These are phyloP conservation scores for Metschnikowia similis DNA, from an alignment of 805 yeast genomes.

Conservation along the genomic window DNA sequence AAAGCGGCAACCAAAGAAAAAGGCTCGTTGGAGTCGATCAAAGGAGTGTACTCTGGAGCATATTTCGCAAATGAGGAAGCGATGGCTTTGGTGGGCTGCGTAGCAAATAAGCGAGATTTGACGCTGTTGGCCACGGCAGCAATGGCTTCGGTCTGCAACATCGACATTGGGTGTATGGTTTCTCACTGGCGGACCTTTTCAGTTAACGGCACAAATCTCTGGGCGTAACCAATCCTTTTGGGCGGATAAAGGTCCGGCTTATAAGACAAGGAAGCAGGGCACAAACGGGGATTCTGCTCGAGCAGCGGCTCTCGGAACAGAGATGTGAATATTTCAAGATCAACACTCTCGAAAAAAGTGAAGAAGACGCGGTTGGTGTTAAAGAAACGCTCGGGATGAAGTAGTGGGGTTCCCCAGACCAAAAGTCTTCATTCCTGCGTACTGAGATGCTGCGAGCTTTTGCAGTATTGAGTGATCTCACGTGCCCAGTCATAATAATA, in stretches of 20 bases:
- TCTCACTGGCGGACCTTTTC: background rate
- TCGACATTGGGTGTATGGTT: background rate
- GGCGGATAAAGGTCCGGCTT: background rate
- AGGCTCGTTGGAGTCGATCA: conserved; percentile 52
- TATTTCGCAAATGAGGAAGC: conserved; percentile 27
- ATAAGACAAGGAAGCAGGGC: background rate
- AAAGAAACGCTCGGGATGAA: background rate
- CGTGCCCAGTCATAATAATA: conserved; percentile 16
- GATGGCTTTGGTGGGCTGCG: conserved; percentile 46
- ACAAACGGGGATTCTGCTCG: background rate
- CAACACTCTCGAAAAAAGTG: background rate
- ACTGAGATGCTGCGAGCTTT: conserved; percentile 13
- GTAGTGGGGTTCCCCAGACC: conserved; percentile 1
- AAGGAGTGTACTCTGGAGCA: conserved; percentile 21
- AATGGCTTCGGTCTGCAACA: conserved; percentile 16
- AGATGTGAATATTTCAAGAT: background rate
- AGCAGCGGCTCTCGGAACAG: background rate
- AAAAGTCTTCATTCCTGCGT: conserved; percentile 8
- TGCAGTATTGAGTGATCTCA: conserved; percentile 19
- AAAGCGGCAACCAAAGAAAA: conserved; percentile 40
- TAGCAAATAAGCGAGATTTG: conserved; percentile 35
- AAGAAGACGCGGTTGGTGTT: background rate
- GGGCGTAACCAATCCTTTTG: background rate
- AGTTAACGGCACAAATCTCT: background rate
- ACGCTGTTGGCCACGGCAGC: conserved; percentile 22